A percentile compares a stretch with the other conserved stretches of the same genome.
These are phyloP conservation scores for Apostasia ramifera DNA, from an alignment of 106 monocot species.

Conservation along the genomic window DNA sequence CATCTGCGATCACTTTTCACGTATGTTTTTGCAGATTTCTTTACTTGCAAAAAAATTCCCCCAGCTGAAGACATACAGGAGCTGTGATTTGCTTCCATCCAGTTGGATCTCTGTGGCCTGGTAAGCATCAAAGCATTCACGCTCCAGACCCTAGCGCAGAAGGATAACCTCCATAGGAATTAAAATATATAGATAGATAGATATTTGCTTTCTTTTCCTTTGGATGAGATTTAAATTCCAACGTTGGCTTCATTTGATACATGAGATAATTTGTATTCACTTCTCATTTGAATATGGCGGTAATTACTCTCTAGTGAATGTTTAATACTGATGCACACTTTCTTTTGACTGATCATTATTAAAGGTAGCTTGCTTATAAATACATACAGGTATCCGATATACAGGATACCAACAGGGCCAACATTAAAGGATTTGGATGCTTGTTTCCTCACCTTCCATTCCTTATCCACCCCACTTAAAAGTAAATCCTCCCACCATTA, in stretches of 20 bases:
- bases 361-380: not conserved
- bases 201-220: too few relatives aligned
- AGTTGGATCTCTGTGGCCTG: constrained; percentile 99
- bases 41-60: constrained; percentile 66
- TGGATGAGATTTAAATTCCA: not conserved
- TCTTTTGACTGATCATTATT: not conserved
- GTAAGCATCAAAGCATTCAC: constrained; percentile 18
- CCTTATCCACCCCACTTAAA: constrained; percentile 42
- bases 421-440: constrained; percentile 87
- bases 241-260: not conserved
- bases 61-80: constrained; percentile 64
- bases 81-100: constrained; percentile 72
- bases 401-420: constrained; percentile 90
- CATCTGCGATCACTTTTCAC: not conserved
- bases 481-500: constrained; percentile 16
- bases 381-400: constrained; percentile 85
- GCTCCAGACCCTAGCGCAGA: too few relatives aligned
- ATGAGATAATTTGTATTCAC: not conserved
- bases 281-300: not conserved
- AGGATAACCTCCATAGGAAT: too few relatives aligned
- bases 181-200: too few relatives aligned
- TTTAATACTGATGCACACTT: not conserved
- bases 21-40: constrained; percentile 43
- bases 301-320: not conserved
- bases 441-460: constrained; percentile 83